A percentile compares a stretch with the other conserved stretches of the same genome.
phyloP scores from a whole-genome alignment of 2,329 filamentous ascomycete species.

The Moelleriella libera region DNA sequence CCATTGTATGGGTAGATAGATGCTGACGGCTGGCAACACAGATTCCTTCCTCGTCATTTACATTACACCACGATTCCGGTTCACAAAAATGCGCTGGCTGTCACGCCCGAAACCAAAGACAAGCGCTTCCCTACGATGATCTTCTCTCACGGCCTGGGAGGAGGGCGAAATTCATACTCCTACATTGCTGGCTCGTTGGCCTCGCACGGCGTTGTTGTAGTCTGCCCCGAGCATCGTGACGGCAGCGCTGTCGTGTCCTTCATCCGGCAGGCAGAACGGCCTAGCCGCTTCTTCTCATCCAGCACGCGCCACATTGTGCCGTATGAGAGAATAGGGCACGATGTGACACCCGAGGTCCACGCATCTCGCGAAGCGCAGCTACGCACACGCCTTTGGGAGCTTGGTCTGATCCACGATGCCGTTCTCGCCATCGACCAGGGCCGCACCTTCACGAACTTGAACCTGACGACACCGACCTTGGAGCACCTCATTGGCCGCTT shows the following conservation, averaged over 20 bases:
- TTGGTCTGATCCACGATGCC: slow-evolving; percentile 56
- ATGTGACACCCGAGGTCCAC: slow-evolving; percentile 50
- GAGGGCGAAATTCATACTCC: slow-evolving; percentile 74
- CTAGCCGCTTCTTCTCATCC: slow-evolving; percentile 15
- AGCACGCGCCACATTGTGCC: slow-evolving; percentile 21
- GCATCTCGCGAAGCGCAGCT: slow-evolving; percentile 56
- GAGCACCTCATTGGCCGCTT: slow-evolving; percentile 45
- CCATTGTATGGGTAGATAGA: no score
- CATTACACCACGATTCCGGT: slow-evolving; percentile 62
- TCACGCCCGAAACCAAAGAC: slow-evolving; percentile 34
- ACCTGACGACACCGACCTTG: slow-evolving; percentile 34
- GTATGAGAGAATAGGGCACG: slow-evolving; percentile 45
- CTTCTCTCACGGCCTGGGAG: slow-evolving; percentile 77
- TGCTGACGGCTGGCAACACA: slow-evolving; percentile 12
- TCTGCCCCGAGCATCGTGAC: slow-evolving; percentile 74
- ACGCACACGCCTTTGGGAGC: slow-evolving; percentile 63
- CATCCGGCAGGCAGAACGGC: slow-evolving; percentile 45
- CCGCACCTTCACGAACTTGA: slow-evolving; percentile 33
- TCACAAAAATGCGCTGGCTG: slow-evolving; percentile 54
- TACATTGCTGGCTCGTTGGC: slow-evolving; percentile 66
- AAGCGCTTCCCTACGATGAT: slow-evolving; percentile 66
- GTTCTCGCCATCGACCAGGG: slow-evolving; percentile 52
- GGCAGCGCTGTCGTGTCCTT: slow-evolving; percentile 65
- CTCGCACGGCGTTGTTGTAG: slow-evolving; percentile 66
- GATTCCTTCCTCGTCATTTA: slow-evolving; percentile 55